These are phyloP conservation scores for Silene noctiflora DNA, from an alignment of 179 eudicot species.

Conservation along the genomic window DNA sequence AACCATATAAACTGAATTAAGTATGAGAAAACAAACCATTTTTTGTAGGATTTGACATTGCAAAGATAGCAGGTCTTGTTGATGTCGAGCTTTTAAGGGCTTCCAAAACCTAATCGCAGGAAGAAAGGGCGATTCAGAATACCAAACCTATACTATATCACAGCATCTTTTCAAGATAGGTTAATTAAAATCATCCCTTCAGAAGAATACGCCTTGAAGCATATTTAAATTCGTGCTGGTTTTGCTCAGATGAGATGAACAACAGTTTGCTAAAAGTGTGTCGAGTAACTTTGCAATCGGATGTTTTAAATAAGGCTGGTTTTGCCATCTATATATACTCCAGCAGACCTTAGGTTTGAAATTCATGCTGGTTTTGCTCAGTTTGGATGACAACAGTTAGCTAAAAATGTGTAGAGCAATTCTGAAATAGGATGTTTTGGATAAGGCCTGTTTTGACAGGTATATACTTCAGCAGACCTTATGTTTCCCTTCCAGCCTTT, in stretches of 20 bases:
- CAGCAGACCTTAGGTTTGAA: not conserved
- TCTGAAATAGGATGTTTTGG: not conserved
- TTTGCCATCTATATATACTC: not conserved
- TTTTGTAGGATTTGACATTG: slow-evolving; percentile 97
- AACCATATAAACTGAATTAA: not conserved
- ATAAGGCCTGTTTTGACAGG: not conserved
- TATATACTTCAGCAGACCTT: not conserved
- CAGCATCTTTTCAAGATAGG: not conserved
- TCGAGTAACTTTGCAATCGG: not conserved
- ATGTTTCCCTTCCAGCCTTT: not conserved
- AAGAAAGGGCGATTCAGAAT: not conserved
- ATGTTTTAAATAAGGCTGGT: not conserved
- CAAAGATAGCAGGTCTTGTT: slow-evolving; percentile 91
- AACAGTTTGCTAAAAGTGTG: not conserved
- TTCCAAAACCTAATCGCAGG: slow-evolving; percentile 63
- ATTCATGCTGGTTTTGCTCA: no score
- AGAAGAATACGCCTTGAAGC: not conserved
- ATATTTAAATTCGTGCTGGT: not conserved
- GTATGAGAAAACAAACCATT: slow-evolving; percentile 49
- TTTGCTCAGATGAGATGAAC: not conserved
- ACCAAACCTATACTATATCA: not conserved
- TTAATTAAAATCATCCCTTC: not conserved
- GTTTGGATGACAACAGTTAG: not conserved
- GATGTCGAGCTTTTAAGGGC: slow-evolving; percentile 86
- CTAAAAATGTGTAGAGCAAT: not conserved